Evolutionary conservation across 345 rosid genomes (phyloP).

Genomic region (Lepidium sativum): DNA sequence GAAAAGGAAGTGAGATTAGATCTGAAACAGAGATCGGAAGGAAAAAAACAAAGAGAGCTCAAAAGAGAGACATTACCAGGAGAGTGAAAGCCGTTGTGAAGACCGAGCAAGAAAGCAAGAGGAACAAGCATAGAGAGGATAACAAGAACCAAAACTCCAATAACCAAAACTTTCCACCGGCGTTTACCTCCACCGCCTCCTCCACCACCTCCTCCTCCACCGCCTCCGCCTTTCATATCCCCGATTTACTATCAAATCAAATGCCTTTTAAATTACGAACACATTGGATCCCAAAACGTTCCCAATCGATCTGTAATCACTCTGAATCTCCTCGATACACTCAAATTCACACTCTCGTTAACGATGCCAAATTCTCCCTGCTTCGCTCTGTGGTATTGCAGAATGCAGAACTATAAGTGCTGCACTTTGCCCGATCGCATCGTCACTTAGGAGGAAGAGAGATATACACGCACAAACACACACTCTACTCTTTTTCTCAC

Average conservation of each 20-base stretch:
- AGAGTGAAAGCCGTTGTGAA: slow-evolving; percentile 76
- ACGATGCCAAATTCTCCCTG: neutral
- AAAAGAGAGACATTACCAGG: slow-evolving; percentile 21
- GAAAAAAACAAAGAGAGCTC: neutral
- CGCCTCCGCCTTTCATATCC: slow-evolving; percentile 26
- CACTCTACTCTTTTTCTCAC: slow-evolving; percentile 13
- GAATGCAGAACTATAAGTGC: slow-evolving; percentile 14
- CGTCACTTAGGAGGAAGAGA: slow-evolving; percentile 12
- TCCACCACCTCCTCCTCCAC: slow-evolving; percentile 25
- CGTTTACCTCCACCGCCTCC: slow-evolving; percentile 45
- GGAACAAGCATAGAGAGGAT: slow-evolving; percentile 93
- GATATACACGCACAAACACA: neutral
- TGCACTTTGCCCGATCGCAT: slow-evolving; percentile 28
- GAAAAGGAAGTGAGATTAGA: slow-evolving; percentile 20
- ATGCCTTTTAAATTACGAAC: slow-evolving; percentile 2
- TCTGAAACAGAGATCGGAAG: slow-evolving; percentile 19
- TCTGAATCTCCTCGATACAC: slow-evolving; percentile 5
- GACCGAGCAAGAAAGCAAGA: slow-evolving; percentile 79
- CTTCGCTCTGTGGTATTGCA: neutral
- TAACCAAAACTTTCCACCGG: slow-evolving; percentile 64
- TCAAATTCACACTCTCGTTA: slow-evolving; percentile 10
- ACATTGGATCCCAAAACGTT: slow-evolving; percentile 22
- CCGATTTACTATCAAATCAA: slow-evolving; percentile 10
- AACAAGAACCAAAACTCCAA: slow-evolving; percentile 75
- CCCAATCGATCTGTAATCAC: neutral